These are phyloP conservation scores for Pseudocercospora fuligena DNA, from an alignment of 2,329 filamentous ascomycete genomes.

Conservation along the genomic window DNA sequence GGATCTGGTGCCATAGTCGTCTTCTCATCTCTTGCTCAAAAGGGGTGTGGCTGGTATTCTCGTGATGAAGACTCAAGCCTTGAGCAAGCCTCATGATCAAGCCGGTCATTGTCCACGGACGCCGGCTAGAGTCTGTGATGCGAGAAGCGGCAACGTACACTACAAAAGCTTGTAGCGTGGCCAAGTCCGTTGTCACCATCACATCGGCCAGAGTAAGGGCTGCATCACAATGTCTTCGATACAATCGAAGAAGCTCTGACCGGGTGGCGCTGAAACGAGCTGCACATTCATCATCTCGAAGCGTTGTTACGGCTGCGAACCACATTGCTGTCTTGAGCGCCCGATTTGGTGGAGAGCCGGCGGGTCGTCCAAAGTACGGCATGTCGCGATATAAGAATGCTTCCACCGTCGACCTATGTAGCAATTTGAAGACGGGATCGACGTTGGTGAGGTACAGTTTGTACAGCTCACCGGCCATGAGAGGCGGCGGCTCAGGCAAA, in stretches of 20 bases:
- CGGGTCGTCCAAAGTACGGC: slow-evolving; percentile 32
- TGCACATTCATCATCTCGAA: slow-evolving; percentile 36
- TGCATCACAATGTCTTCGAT: slow-evolving; percentile 33
- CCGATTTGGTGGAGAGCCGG: slow-evolving; percentile 24
- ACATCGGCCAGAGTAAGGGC: slow-evolving; percentile 37
- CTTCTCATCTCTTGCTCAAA: slow-evolving; percentile 37
- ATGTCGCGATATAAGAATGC: slow-evolving; percentile 25
- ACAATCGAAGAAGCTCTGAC: slow-evolving; percentile 31
- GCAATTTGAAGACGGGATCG: slow-evolving; percentile 35
- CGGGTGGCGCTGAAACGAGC: slow-evolving; percentile 24
- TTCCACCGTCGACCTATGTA: slow-evolving; percentile 32
- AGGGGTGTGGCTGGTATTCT: slow-evolving; percentile 25
- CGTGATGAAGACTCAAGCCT: slow-evolving; percentile 36
- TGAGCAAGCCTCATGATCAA: slow-evolving; percentile 37
- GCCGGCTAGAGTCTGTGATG: slow-evolving; percentile 30
- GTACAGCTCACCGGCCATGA: slow-evolving; percentile 26
- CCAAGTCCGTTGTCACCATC: slow-evolving; percentile 35
- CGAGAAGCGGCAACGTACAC: slow-evolving; percentile 33
- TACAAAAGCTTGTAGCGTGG: slow-evolving; percentile 35
- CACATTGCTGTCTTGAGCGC: slow-evolving; percentile 36
- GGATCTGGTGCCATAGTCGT: slow-evolving; percentile 37
- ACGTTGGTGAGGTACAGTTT: slow-evolving; percentile 33
- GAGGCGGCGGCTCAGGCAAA: slow-evolving; percentile 28
- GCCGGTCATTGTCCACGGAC: slow-evolving; percentile 36
- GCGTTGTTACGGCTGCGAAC: slow-evolving; percentile 38